Base-by-base conservation (phyloP, 768 basidiomycete genomes). In the Hypsizygus marmoreus region DNA sequence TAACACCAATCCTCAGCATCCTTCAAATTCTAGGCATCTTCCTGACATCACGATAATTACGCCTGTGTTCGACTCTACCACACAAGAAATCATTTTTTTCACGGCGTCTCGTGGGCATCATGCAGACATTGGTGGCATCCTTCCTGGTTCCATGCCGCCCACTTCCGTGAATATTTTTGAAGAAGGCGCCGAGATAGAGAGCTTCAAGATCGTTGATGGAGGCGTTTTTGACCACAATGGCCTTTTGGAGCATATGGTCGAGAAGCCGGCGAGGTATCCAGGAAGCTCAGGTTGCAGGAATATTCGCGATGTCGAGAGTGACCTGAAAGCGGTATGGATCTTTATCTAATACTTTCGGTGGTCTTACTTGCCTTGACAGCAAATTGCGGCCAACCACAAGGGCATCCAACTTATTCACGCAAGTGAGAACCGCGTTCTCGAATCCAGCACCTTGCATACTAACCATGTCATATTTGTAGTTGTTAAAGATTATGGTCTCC, bases 141-240 rank as follows among this genome's bases (percentile, higher is more conserved):
- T 92, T 2, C 91, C 94, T 5, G 92, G 91, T 1, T 93, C 89
- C 28, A 98, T 97, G 95, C 95, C 95, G 0, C 94, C 95, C 0
- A 93, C 91, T 2, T 88, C 87, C 9, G 86, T 87, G 53, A 92
- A 81, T 50, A 86, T 97, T 33, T 95, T 90, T 57, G 89, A 98
- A 63, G 95, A 98, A 63, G 95, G 95, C 14, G 95, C 95, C 0
- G 81, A 93, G 57, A 86, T 97, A 40, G 79, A 84, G 55, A 87
- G 86, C 62, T 91, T 97, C 77, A 97, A 95, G 67, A 83, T 98
- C 49, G 95, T 98, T 6, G 74, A 81, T 33, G 79, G 75, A 10
- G 92, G 94, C 1, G 66, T 87, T 3, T 97, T 94, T 61, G 84
- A 97, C 64, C 73, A 76, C 34, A 74, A 84, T 17, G 85, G 86